Evolutionary conservation across 495 filamentous ascomycete genomes (phyloP), one percentile per base, ranked within the genome.

Genomic region (Aspergillus leporis): DNA sequence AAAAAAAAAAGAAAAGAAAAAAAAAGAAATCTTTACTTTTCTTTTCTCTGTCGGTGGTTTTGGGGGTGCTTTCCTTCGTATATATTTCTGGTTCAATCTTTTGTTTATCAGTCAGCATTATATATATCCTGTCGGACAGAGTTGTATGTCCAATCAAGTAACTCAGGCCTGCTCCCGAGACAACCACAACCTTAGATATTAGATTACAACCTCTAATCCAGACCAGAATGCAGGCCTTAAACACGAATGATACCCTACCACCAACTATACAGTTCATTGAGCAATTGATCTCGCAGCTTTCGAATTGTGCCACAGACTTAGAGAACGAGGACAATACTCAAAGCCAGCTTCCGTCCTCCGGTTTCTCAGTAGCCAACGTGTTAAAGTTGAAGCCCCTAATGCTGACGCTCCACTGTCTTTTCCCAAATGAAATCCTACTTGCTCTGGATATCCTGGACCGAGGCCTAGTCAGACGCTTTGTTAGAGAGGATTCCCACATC

Each of bases 361-460:
- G 60, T 22, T 58, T 72, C 16, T 30, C 71, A 34, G 18, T 62
- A 50, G 40, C 61, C 45, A 55, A 68, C 13, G 40, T 65, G 5
- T 34, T 65, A 21, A 60, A 61, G 51, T 58, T 68, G 2, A 81
- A 78, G 57, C 70, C 76, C 30, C 46, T 81, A 18, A 65, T 85
- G 56, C 61, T 83, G 30, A 81, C 81, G 10, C 72, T 85, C 16
- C 83, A 85, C 67, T 81, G 75, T 47, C 68, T 85, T 4, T 78
- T 84, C 45, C 82, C 83, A 1, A 78, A 77, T 55, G 78, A 79
- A 23, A 66, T 86, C 19, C 83, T 96, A 0, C 88, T 90, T 4
- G 90, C 91, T 0, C 80, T 97, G 2, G 91, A 96, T 64, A 79
- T 96, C 1, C 79, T 97, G 5, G 92, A 97, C 66, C 80, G 92